These are phyloP conservation scores for Cyberlindnera saturnus DNA, from an alignment of 805 yeast genomes.

Conservation along the genomic window DNA sequence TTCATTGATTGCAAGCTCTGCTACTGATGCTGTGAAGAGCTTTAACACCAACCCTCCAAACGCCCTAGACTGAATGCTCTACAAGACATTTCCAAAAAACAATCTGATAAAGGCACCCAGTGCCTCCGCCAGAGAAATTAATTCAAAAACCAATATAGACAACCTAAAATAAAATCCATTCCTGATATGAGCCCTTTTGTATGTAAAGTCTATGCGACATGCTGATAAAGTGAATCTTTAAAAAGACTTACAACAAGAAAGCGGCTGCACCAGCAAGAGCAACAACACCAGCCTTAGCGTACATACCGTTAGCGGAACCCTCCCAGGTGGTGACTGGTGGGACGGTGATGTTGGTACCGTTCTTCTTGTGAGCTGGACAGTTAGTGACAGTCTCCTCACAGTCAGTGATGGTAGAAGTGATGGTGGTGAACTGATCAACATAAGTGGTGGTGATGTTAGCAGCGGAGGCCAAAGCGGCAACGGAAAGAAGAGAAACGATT, in stretches of 20 bases:
- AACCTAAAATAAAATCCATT: not conserved
- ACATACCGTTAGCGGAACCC: conserved; percentile 24
- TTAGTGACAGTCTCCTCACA: conserved; percentile 14
- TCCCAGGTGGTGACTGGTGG: conserved; percentile 22
- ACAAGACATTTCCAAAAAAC: too few relatives aligned
- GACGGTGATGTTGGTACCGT: conserved; percentile 18
- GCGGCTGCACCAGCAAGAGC: conserved; percentile 26
- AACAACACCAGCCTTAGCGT: conserved; percentile 26
- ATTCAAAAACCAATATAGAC: too few relatives aligned
- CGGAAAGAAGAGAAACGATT: conserved; percentile 22
- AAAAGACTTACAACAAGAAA: conserved; percentile 22
- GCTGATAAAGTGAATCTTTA: not conserved
- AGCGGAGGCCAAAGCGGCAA: conserved; percentile 23
- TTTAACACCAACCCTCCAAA: too few relatives aligned
- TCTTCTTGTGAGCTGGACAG: conserved; percentile 13
- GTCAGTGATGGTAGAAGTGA: conserved; percentile 12
- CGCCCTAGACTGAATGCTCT: too few relatives aligned
- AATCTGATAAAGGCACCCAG: too few relatives aligned
- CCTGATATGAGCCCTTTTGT: not conserved
- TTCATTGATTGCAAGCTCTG: too few relatives aligned
- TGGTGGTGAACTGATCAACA: conserved; percentile 9
- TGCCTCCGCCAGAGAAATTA: too few relatives aligned
- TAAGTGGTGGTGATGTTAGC: conserved; percentile 12
- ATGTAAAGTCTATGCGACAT: not conserved
- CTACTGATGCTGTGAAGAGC: too few relatives aligned